Conservation (phyloP, 2,329 filamentous ascomycete species). For the Botryotinia globosa region DNA sequence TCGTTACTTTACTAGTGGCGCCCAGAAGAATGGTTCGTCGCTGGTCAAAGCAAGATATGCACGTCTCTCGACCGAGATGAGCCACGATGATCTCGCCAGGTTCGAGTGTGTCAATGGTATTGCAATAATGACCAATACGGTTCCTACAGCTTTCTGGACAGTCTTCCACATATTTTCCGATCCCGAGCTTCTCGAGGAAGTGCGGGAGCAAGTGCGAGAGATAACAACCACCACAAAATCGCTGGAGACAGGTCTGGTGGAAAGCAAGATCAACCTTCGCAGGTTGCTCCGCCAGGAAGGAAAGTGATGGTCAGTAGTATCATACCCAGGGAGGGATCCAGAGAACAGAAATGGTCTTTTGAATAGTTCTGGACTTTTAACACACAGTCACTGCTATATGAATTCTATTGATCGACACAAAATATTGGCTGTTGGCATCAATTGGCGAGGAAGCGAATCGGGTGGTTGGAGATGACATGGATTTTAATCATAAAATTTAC, state of each 20-base stretch:
- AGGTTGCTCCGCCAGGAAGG: background rate
- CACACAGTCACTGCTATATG: background rate
- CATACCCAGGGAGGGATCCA: background rate
- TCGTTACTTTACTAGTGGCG: background rate
- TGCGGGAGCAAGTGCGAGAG: background rate
- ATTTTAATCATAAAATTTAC: no score
- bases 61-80: background rate
- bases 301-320: constrained; percentile 3
- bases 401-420: background rate
- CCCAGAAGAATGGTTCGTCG: background rate
- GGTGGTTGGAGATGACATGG: background rate
- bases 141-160: constrained; percentile 12
- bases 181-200: background rate
- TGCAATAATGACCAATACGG: constrained; percentile 14
- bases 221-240: background rate
- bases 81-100: background rate
- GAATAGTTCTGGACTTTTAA: background rate
- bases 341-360: background rate
- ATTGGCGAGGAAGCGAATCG: no score
- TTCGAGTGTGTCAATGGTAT: constrained; percentile 10
- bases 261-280: background rate
- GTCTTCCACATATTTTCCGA: constrained; percentile 11
- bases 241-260: background rate
- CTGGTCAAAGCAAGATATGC: constrained; percentile 8
- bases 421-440: background rate